These are phyloP conservation scores for Lachnellula arida DNA, from an alignment of 2,329 filamentous ascomycete genomes.

Conservation along the genomic window DNA sequence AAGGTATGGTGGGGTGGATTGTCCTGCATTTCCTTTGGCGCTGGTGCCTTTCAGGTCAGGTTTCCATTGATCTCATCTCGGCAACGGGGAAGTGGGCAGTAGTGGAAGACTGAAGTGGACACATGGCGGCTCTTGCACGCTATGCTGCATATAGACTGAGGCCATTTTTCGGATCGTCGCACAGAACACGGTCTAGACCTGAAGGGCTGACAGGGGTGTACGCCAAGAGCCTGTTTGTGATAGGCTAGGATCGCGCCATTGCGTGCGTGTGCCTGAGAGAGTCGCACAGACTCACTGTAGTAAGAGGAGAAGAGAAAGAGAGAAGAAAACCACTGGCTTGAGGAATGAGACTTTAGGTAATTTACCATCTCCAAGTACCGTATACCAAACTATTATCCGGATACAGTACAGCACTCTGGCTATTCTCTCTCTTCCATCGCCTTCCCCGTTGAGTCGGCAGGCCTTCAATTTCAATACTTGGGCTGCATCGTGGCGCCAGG, in stretches of 20 bases:
- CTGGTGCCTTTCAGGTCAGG: too few relatives aligned
- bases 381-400: too few relatives aligned
- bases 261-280: not conserved
- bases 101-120: too few relatives aligned
- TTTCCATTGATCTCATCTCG: not conserved
- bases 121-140: not conserved
- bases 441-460: too few relatives aligned
- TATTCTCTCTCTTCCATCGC: too few relatives aligned
- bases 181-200: not conserved
- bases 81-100: not conserved
- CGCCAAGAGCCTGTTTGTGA: not conserved
- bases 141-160: not conserved
- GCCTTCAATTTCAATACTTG: not conserved
- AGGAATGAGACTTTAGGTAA: too few relatives aligned
- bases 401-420: too few relatives aligned
- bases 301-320: too few relatives aligned
- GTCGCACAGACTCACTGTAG: too few relatives aligned
- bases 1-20: too few relatives aligned
- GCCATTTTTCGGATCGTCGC: not conserved
- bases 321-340: not conserved
- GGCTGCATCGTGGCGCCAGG: not conserved
- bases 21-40: too few relatives aligned
- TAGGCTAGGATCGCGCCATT: not conserved
- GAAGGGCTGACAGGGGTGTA: not conserved
- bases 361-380: too few relatives aligned